Percentiles rank a stretch among this genome's conserved stretches.
phyloP scores from a whole-genome alignment of 2,329 filamentous ascomycete species.

The Arthrinium puccinioides region DNA sequence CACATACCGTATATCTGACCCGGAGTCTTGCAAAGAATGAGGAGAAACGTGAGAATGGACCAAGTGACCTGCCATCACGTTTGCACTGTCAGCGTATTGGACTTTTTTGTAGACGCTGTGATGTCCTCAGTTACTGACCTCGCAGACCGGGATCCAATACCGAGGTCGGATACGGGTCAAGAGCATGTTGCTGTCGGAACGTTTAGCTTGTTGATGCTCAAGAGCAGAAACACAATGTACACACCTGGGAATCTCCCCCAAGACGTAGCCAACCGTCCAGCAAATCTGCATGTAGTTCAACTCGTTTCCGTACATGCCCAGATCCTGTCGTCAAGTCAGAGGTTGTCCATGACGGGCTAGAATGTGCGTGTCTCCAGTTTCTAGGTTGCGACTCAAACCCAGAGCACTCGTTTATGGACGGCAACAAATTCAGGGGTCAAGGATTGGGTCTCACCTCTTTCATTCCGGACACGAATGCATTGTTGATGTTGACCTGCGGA shows the following conservation, averaged over 20 bases:
- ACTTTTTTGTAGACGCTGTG: not conserved
- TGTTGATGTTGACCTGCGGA: slow-evolving; percentile 31
- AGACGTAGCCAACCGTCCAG: slow-evolving; percentile 22
- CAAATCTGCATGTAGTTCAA: slow-evolving; percentile 24
- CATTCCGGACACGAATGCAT: slow-evolving; percentile 39
- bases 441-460: too few relatives aligned
- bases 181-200: slow-evolving; percentile 19
- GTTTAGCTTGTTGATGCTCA: slow-evolving; percentile 5
- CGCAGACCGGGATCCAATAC: slow-evolving; percentile 28
- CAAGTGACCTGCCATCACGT: slow-evolving; percentile 9
- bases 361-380: too few relatives aligned
- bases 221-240: accelerated
- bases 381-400: too few relatives aligned
- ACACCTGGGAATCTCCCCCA: slow-evolving; percentile 23
- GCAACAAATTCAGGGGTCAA: too few relatives aligned
- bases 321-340: too few relatives aligned
- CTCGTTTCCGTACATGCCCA: slow-evolving; percentile 31
- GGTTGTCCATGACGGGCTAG: too few relatives aligned
- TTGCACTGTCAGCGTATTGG: not conserved
- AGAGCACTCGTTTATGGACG: too few relatives aligned
- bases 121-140: slow-evolving; percentile 5
- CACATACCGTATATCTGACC: slow-evolving; percentile 27
- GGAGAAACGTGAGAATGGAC: slow-evolving; percentile 24
- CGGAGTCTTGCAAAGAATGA: slow-evolving; percentile 23
- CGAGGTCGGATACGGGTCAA: slow-evolving; percentile 27